Evolutionary conservation across 768 basidiomycete genomes (phyloP), one percentile per base, ranked within the genome.

Genomic region (Phylloporus sp.): DNA sequence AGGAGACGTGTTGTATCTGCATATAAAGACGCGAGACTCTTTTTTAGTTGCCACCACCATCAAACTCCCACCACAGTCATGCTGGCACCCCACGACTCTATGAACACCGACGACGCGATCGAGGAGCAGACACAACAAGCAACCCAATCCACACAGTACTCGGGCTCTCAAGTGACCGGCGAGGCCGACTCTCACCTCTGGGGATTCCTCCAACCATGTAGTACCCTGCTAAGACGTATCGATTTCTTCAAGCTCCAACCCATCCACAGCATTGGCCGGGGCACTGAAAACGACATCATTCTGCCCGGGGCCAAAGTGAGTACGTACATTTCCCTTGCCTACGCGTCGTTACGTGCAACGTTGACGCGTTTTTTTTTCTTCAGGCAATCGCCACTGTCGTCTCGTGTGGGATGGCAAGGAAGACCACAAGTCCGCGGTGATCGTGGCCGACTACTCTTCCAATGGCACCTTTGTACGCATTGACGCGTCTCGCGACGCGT

Each of bases 271-370:
- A 63, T 89, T 51, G 86, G 86, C 22, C 74, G 86, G 41, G 72
- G 73, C 49, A 56, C 42, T 0, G 68, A 70, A 8, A 67, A 66
- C 49, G 80, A 84, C 48, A 68, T 86, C 36, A 64, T 80, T n/a
- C 66, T 90, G 22, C 75, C 80, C 5, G 83, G 84, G 9, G 77
- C 73, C 69, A 87, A 79, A 74, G 78, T 90, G 60, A 90, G 88
- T 90, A 56, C 64, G 77, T 71, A 42, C 40, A 23, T 20, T 13
- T 50, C 23, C 44, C 41, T 29, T 52, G 23, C 23, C 40, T 33
- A 45, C 58, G 58, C 54, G 55, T 51, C 33, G 29, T 42, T 44
- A 22, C 40, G 6, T 39, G 42, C 43, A 33, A 38, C 31, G 48
- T 41, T 59, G 48, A 62, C 64, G 64, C 64, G 64, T 64, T 50